Base-by-base conservation (phyloP, 2,329 filamentous ascomycete species). In the Penicillium palitans region DNA sequence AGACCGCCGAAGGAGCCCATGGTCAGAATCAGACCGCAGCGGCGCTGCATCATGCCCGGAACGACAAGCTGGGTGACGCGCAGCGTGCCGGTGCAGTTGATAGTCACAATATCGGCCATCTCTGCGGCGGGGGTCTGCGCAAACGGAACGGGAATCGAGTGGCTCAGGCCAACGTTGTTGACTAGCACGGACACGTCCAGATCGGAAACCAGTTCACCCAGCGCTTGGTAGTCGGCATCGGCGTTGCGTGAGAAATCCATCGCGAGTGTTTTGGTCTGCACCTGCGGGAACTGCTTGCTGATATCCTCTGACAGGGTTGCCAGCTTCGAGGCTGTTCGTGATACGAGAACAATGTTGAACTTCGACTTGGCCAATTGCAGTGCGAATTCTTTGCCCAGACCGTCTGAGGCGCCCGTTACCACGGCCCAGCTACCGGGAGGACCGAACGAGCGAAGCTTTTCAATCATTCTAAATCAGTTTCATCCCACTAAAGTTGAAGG, bases 1-100 rank as follows among this genome's bases (percentile, higher is more conserved):
- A 96, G 89, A 66, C 95, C 96, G 61, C 90, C 95, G 73, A 98
- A 96, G 12, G 93, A 97, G 47, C 93, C 95, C 93, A 99, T 97
- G 58, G 93, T 99, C 55, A 99, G 81, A 70, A 99, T 91, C 37
- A 99, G 83, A 25, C 96, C 95, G 57, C 87, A 87, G 78, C 90
- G 91, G 70, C 93, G 89, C 73, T 88, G 82, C 60, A 90, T 84
- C 86, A 99, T 92, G 60, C 90, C 87, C 0, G 95, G 93, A 0
- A 90, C 88, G 42, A 99, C 82, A 49, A 93, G 82, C 73, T 93
- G 88, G 0, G 95, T 99, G 52, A 93, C 88, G 72, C 90, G 90
- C 37, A 99, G 84, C 0, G 95, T 99, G 44, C 89, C 93, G 61
- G 90, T 80, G 78, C 93, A 97, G 80, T 99, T 99, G 83, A 99